Conservation (phyloP, 163 green algal genomes). For the Prototheca cutis region DNA sequence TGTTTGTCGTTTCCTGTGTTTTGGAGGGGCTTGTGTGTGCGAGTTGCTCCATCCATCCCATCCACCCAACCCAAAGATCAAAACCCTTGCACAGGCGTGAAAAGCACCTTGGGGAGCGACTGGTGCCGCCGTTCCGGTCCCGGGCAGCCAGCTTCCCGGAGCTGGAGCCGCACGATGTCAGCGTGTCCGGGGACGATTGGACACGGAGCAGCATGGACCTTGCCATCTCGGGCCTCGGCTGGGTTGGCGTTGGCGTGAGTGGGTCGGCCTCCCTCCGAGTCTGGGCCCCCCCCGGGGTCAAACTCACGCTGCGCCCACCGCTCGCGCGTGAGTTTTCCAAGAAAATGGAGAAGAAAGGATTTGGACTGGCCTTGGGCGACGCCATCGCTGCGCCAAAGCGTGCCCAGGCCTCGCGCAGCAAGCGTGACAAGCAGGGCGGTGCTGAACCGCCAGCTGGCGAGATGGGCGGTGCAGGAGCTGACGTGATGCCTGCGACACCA, state of each 20-base stretch:
- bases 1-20: too few species aligned
- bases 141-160: conserved; percentile 28
- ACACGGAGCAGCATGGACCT: conserved; percentile 66
- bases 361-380: conserved; percentile 20
- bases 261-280: conserved; percentile 63
- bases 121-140: background rate
- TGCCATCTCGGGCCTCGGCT: conserved; percentile 84
- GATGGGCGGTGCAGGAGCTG: too few species aligned
- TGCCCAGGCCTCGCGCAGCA: too few species aligned
- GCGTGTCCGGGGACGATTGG: conserved; percentile 64
- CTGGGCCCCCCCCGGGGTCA: conserved; percentile 68
- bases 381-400: background rate
- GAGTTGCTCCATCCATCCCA: too few species aligned
- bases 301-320: conserved; percentile 67
- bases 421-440: too few species aligned
- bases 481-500: too few species aligned
- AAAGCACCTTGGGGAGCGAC: conserved; percentile 12
- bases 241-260: conserved; percentile 69
- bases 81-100: too few species aligned
- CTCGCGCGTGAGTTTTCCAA: conserved; percentile 73
- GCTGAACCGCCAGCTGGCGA: too few species aligned
- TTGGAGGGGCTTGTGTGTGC: too few species aligned
- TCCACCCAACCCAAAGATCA: too few species aligned
- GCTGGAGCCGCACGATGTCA: conserved; percentile 35
- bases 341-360: conserved; percentile 48